A percentile compares a stretch with the other conserved stretches of the same genome.
phyloP scores from a whole-genome alignment of 2,329 filamentous ascomycete species.

The Talaromyces sp. region DNA sequence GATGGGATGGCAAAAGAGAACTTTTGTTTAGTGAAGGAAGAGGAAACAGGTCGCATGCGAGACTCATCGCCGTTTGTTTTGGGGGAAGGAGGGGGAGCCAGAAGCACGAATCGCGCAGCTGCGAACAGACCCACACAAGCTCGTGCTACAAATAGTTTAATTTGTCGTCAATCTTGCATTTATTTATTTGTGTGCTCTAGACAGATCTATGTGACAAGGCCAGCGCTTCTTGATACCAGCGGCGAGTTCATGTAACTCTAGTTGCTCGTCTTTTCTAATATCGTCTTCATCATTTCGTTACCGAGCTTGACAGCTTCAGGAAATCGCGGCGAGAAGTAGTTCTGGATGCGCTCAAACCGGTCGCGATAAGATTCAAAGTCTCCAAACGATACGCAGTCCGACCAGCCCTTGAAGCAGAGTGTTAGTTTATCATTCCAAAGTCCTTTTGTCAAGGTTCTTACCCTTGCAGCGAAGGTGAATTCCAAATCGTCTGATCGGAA shows the following conservation, averaged over 20 bases:
- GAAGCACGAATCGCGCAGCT: background rate
- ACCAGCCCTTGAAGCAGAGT: slow-evolving; percentile 63
- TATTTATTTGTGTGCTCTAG: background rate
- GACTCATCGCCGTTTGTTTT: background rate
- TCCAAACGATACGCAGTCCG: slow-evolving; percentile 82
- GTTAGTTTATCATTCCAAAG: background rate
- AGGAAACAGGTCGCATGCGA: background rate
- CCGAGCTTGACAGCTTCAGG: slow-evolving; percentile 79
- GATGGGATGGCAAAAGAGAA: background rate
- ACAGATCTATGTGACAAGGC: background rate
- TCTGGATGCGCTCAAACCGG: slow-evolving; percentile 83
- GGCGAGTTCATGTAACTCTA: background rate
- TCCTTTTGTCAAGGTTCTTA: slow-evolving; percentile 28
- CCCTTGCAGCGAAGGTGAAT: slow-evolving; percentile 90
- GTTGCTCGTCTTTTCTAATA: slow-evolving; percentile 66
- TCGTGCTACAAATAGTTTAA: background rate
- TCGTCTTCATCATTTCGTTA: slow-evolving; percentile 95
- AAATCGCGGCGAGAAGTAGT: slow-evolving; percentile 87
- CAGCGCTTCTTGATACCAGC: background rate
- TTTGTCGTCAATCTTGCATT: background rate
- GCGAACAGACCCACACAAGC: background rate
- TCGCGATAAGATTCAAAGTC: slow-evolving; percentile 91
- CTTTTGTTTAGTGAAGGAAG: background rate
- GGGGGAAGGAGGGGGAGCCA: background rate
- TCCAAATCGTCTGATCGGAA: slow-evolving; percentile 95